These are phyloP conservation scores for Lachnellula subtilissima DNA, from an alignment of 2,329 filamentous ascomycete genomes.

Conservation along the genomic window DNA sequence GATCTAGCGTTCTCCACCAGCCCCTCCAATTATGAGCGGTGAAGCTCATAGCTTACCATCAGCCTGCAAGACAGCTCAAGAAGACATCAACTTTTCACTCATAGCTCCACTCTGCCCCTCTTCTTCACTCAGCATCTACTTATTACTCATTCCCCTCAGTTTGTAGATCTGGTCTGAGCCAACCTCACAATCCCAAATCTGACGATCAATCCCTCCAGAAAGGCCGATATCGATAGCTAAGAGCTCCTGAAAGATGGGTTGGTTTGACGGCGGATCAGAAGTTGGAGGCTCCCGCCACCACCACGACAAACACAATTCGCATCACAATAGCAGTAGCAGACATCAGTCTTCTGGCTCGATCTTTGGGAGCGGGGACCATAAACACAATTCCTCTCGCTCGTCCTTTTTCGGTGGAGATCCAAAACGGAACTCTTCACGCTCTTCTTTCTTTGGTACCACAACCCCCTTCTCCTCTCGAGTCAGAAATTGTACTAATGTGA, in stretches of 20 bases:
- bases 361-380: slow-evolving; percentile 13
- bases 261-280: slow-evolving; percentile 39
- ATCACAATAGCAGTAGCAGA: slow-evolving; percentile 6
- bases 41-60: slow-evolving; percentile 4
- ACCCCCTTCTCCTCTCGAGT: neutral
- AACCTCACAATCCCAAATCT: neutral
- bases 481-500: neutral
- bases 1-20: slow-evolving; percentile 1
- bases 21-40: slow-evolving; percentile 14
- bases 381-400: slow-evolving; percentile 34
- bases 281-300: slow-evolving; percentile 23
- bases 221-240: neutral
- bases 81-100: neutral
- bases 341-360: slow-evolving; percentile 14
- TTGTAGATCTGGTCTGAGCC: neutral
- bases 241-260: slow-evolving; percentile 35
- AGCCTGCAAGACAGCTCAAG: neutral
- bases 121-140: neutral
- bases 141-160: neutral
- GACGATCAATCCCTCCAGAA: neutral
- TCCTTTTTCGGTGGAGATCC: slow-evolving; percentile 44
- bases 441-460: slow-evolving; percentile 32
- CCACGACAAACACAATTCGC: slow-evolving; percentile 21
- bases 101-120: neutral
- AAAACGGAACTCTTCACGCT: slow-evolving; percentile 34